These are phyloP conservation scores for Cyberlindnera euphorbiiphila DNA, from an alignment of 805 yeast genomes.

Conservation along the genomic window DNA sequence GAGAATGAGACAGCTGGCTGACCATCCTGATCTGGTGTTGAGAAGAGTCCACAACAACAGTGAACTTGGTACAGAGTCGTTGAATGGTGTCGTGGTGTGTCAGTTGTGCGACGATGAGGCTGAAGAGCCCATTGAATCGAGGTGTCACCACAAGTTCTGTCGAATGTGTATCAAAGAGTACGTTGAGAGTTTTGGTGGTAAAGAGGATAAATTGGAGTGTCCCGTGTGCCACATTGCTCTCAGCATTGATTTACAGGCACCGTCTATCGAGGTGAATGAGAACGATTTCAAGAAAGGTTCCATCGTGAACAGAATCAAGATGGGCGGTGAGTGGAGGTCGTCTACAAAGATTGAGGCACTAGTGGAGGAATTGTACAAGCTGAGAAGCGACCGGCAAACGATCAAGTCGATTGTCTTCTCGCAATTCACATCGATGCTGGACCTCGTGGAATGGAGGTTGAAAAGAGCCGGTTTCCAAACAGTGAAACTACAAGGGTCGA, in stretches of 20 bases:
- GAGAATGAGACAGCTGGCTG: slow-evolving; percentile 96
- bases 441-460: slow-evolving; percentile 92
- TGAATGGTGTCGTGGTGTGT: slow-evolving; percentile 62
- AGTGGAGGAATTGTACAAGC: slow-evolving; percentile 84
- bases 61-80: slow-evolving; percentile 29
- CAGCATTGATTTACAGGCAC: slow-evolving; percentile 84
- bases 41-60: slow-evolving; percentile 51
- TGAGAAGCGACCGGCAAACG: slow-evolving; percentile 82
- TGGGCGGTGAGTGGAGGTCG: slow-evolving; percentile 88
- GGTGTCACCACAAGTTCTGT: slow-evolving; percentile 92
- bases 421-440: slow-evolving; percentile 95
- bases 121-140: slow-evolving; percentile 93
- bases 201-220: slow-evolving; percentile 59
- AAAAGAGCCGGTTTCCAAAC: slow-evolving; percentile 94
- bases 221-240: slow-evolving; percentile 96
- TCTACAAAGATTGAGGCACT: slow-evolving; percentile 96
- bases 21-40: slow-evolving; percentile 94
- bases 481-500: slow-evolving; percentile 91
- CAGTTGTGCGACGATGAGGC: slow-evolving; percentile 97
- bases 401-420: slow-evolving; percentile 96
- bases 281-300: slow-evolving; percentile 56
- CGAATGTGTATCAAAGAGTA: slow-evolving; percentile 90
- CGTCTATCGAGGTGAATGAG: slow-evolving; percentile 65
- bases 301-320: slow-evolving; percentile 82
- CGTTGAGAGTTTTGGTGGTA: slow-evolving; percentile 73